Conservation (phyloP, 345 rosid genomes). For the Populus euphratica region DNA sequence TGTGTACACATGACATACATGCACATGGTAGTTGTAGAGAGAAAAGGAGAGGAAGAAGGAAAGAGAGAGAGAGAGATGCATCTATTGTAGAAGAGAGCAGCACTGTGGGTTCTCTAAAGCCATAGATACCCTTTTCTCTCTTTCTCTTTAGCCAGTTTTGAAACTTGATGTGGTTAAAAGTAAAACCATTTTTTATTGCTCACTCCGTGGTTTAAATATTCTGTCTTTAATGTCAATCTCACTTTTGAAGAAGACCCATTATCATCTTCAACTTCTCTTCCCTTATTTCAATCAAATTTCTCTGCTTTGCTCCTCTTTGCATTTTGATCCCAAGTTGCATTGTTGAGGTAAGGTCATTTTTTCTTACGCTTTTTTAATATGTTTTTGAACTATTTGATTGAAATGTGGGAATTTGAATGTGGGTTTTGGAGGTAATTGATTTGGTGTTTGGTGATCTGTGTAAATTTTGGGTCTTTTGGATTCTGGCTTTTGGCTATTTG, state of each 20-base stretch:
- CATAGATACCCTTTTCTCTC: not conserved
- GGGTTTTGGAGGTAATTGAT: not conserved
- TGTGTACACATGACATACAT: not conserved
- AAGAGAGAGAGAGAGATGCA: not conserved
- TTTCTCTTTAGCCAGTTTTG: not conserved
- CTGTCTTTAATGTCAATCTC: not conserved
- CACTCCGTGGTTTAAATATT: slow-evolving; percentile 2
- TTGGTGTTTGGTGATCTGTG: not conserved
- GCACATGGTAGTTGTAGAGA: slow-evolving; percentile 16
- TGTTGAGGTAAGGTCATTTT: slow-evolving; percentile 21
- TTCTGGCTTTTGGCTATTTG: not conserved
- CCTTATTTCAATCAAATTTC: slow-evolving; percentile 7
- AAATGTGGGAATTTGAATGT: slow-evolving; percentile 1
- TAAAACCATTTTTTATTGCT: not conserved
- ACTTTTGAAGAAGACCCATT: slow-evolving; percentile 2
- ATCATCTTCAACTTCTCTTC: not conserved
- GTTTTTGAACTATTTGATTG: slow-evolving; percentile 10
- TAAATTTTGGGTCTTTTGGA: not conserved
- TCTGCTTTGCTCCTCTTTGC: not conserved
- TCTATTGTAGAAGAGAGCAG: slow-evolving; percentile 15
- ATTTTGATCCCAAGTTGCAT: slow-evolving; percentile 14
- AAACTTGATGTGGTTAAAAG: slow-evolving; percentile 2
- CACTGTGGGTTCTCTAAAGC: slow-evolving; percentile 17
- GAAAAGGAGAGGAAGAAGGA: not conserved
- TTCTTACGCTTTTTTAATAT: not conserved